These are phyloP conservation scores for Cyberlindnera misumaiensis DNA, from an alignment of 805 yeast species.

Conservation along the genomic window DNA sequence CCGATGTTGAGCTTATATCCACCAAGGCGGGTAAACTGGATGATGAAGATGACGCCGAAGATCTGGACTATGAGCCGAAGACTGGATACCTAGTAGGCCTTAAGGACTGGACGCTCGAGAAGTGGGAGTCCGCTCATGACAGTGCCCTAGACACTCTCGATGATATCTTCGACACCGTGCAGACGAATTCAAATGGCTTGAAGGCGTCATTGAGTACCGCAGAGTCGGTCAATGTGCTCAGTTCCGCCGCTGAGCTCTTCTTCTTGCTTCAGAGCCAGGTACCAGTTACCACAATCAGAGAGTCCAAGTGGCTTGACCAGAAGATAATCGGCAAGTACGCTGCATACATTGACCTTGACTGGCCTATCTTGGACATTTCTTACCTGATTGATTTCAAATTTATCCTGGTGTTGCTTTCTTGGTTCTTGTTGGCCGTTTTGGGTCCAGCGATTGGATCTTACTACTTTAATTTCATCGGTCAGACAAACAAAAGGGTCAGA, in stretches of 20 bases:
- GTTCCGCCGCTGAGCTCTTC: conserved; percentile 15
- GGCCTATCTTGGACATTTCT: conserved; percentile 16
- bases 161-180: conserved; percentile 4
- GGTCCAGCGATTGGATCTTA: conserved; percentile 23
- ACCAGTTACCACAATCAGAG: conserved; percentile 13
- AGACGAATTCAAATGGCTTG: conserved; percentile 10
- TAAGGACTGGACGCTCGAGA: conserved; percentile 19
- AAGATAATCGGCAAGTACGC: conserved; percentile 15
- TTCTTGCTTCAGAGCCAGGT: conserved; percentile 13
- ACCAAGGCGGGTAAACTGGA: conserved; percentile 10
- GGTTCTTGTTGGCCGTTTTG: conserved; percentile 18
- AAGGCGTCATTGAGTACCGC: conserved; percentile 23
- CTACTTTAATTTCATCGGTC: conserved; percentile 25
- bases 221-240: conserved; percentile 19
- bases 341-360: conserved; percentile 7
- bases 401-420: conserved; percentile 15
- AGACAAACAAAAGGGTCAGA: conserved; percentile 27
- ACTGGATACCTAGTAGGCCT: conserved; percentile 8
- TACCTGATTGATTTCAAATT: conserved; percentile 17
- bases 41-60: conserved; percentile 18
- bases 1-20: conserved; percentile 10
- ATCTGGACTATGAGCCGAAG: conserved; percentile 10
- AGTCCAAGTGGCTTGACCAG: conserved; percentile 18
- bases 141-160: conserved; percentile 14
- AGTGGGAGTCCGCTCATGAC: conserved; percentile 18